Base-by-base conservation (phyloP, 2,329 filamentous ascomycete species). In the Diaporthe ampelina region DNA sequence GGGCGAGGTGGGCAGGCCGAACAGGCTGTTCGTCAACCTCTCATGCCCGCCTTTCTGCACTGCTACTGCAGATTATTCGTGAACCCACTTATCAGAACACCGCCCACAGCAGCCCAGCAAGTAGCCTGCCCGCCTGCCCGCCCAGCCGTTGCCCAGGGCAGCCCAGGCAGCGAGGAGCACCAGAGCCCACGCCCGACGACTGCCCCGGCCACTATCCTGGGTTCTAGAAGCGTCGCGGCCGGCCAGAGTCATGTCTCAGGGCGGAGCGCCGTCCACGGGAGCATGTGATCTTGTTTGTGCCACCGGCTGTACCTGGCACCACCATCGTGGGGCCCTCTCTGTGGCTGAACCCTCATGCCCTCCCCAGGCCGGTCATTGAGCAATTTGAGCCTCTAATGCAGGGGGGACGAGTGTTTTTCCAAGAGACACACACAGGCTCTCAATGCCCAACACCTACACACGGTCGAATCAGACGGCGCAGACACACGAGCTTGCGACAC, bases 21-120 rank as follows among this genome's bases (percentile, higher is more conserved):
- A 37, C 61, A 52, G 45, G 29, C 29, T 52, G 63, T 24, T 52
- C 61, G 26, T 52, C 63, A 10, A 40, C 37, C 37, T 13, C 13
- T 52, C 69, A 71, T 71, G 69, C 56, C 69, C 69, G 69, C 69
- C 69, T 71, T 71, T 71, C 40, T 71, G 68, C 68, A 70, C 26
- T 70, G 69, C 69, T 52, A 59, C 69, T 40, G 26, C 50, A 61
- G 40, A 58, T 57, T 67, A 52, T 67, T 67, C 63, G 63, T 67
- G 40, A 32, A 57, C 52, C 67, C 67, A 70, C 67, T 24, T 15
- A 15, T 40, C 37, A 40, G 11, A 29, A 24, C n/a, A 69, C 54
- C 69, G 69, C 26, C 69, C 21, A 10, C 29, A 32, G 29, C 29
- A 32, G 29, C 40, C 68, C 9, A 70, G 40, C n/a, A n/a, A n/a